phyloP scores from a whole-genome alignment of 805 yeast genomes.

The Candida orba region DNA sequence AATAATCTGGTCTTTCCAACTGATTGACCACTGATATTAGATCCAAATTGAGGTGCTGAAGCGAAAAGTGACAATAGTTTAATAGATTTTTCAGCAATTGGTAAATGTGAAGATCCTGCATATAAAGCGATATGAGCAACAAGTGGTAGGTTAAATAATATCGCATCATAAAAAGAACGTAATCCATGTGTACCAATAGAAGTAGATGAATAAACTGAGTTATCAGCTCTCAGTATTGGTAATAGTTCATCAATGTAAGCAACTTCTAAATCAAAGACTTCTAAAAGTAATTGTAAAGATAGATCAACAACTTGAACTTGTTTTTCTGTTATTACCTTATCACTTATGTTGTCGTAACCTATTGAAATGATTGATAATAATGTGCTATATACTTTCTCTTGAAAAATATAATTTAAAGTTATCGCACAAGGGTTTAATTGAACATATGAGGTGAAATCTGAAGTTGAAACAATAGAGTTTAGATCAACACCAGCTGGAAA shows the following conservation, averaged over 20 bases:
- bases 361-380: slow-evolving; percentile 49
- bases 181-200: slow-evolving; percentile 51
- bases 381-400: slow-evolving; percentile 46
- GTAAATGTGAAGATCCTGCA: slow-evolving; percentile 47
- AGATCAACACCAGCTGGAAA: slow-evolving; percentile 45
- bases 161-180: slow-evolving; percentile 61
- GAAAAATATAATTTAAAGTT: slow-evolving; percentile 53
- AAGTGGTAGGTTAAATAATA: slow-evolving; percentile 61
- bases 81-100: slow-evolving; percentile 48
- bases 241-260: slow-evolving; percentile 50
- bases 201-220: slow-evolving; percentile 25
- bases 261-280: slow-evolving; percentile 46
- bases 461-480: slow-evolving; percentile 38
- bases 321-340: slow-evolving; percentile 28
- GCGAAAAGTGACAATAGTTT: slow-evolving; percentile 46
- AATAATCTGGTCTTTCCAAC: slow-evolving; percentile 54
- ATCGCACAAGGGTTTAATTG: slow-evolving; percentile 67
- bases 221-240: slow-evolving; percentile 39
- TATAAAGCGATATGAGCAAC: slow-evolving; percentile 72
- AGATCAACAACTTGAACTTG: slow-evolving; percentile 31
- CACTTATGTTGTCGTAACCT: slow-evolving; percentile 53
- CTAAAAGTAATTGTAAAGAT: slow-evolving; percentile 38
- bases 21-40: slow-evolving; percentile 27
- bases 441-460: slow-evolving; percentile 42
- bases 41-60: slow-evolving; percentile 38